A percentile compares a stretch with the other conserved stretches of the same genome.
These are phyloP conservation scores for Hypoxylon sp. DNA, from an alignment of 2,329 filamentous ascomycete species.

Conservation along the genomic window DNA sequence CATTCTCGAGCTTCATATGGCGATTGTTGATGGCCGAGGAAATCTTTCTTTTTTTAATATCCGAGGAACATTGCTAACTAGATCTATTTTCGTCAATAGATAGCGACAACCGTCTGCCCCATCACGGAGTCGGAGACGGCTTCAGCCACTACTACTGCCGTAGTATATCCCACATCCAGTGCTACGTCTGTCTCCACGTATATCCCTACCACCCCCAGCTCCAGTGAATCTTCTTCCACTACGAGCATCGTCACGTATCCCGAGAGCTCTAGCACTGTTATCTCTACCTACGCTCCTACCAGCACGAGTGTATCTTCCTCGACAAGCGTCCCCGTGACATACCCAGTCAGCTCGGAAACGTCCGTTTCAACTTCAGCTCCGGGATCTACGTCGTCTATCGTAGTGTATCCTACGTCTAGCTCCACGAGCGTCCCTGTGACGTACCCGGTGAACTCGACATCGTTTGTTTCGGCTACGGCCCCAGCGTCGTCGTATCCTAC, in stretches of 20 bases:
- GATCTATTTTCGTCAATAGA: too few species aligned
- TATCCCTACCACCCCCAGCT: constrained; percentile 7
- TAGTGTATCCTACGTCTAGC: constrained; percentile 3
- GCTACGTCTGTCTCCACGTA: constrained; percentile 2
- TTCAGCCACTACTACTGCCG: neutral
- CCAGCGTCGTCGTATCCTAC: neutral
- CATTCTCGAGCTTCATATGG: too few species aligned
- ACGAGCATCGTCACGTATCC: constrained; percentile 3
- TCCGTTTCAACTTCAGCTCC: neutral
- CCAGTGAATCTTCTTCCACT: constrained; percentile 1
- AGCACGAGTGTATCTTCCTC: constrained; percentile 3
- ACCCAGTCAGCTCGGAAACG: constrained; percentile 5
- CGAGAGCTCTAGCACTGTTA: neutral
- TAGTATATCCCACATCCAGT: neutral
- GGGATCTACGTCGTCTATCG: neutral
- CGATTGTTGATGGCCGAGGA: too few species aligned
- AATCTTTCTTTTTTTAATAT: too few species aligned
- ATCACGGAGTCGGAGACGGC: constrained; percentile 20
- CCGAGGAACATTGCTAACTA: too few species aligned
- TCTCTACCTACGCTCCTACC: constrained; percentile 14
- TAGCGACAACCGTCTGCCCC: constrained; percentile 32
- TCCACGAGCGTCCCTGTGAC: too few species aligned
- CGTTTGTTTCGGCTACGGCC: neutral
- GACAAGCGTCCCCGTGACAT: neutral
- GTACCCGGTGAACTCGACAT: too few species aligned